Evolutionary conservation across 1,139 yeast genomes (phyloP), one percentile per base, ranked within the genome.

Genomic region (Taphrina sp.): DNA sequence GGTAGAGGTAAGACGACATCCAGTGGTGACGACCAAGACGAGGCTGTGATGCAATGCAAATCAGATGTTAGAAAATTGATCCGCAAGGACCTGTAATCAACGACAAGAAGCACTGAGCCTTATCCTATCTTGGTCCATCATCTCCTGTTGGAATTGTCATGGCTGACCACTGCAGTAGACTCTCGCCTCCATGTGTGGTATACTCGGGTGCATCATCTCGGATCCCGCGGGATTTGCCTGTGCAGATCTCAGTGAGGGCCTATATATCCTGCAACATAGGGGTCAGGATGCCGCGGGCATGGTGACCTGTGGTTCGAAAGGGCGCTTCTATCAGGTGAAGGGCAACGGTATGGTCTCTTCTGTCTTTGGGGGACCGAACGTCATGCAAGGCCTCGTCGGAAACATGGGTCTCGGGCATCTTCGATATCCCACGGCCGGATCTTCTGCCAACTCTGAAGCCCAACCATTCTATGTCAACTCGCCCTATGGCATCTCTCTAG

Each of bases 201-300:
- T 92, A 62, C 74, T 90, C 65, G 98, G 96, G 61, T 77, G 90
- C 58, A 85, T 88, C 46, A 76, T 88, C 61, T 88, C 95, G 12
- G 87, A 89, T 70, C 85, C 82, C 63, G 72, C 75, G 29, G 78
- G 77, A 53, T 77, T 79, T 58, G 96, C 86, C 53, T 94, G 96
- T 19, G 82, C 95, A 7, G 97, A 90, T 68, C 75, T 92, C 56
- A 83, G 88, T 61, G 98, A 92, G 70, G 96, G 96, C 17, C 86
- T 95, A 61, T 82, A 89, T 75, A 92, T 85, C 69, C 76, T 92
- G 61, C 99, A 92, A 69, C 99, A 92, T 69, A 80, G 99, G 67
- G 99, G 99, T 45, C 99, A 92, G 56, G 99, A 92, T 70, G 99
- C 99, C 10, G 96, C 97, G n/a, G 99, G 99, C 61, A 90, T 92